phyloP scores from a whole-genome alignment of 257 asterid species.

The Nicotiana otophora region DNA sequence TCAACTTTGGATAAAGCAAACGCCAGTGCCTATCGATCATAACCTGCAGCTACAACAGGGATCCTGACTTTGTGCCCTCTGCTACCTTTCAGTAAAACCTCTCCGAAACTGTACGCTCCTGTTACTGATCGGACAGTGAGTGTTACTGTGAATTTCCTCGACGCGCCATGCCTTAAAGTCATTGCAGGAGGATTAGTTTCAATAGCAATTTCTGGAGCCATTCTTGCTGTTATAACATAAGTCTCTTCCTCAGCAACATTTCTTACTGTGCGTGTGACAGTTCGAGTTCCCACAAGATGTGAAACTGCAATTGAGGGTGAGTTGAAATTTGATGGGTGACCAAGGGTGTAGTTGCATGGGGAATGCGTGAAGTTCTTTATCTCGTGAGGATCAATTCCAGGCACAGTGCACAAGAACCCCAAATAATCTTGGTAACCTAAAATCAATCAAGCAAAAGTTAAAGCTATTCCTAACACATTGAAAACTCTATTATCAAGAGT shows the following conservation, averaged over 20 bases:
- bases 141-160: conserved; percentile 53
- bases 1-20: conserved; percentile 1
- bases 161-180: conserved; percentile 77
- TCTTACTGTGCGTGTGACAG: conserved; percentile 67
- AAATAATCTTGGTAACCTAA: conserved; percentile 82
- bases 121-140: conserved; percentile 73
- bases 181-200: conserved; percentile 94
- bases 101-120: conserved; percentile 85
- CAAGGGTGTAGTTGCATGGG: conserved; percentile 91
- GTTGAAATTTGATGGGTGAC: conserved; percentile 82
- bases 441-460: conserved; percentile 13
- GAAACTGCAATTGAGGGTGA: conserved; percentile 77
- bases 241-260: conserved; percentile 94
- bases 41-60: conserved; percentile 89
- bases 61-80: conserved; percentile 88
- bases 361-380: conserved; percentile 57
- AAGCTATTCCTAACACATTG: background rate
- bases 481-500: background rate
- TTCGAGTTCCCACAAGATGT: conserved; percentile 84
- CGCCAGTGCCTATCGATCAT: conserved; percentile 33
- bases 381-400: conserved; percentile 68
- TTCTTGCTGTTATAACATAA: conserved; percentile 69
- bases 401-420: conserved; percentile 91
- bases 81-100: conserved; percentile 79
- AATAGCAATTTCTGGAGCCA: conserved; percentile 85